Percentiles rank a stretch among this genome's conserved stretches.
phyloP scores from a whole-genome alignment of 352 stramenopile species.

The Phytophthora pinifolia region DNA sequence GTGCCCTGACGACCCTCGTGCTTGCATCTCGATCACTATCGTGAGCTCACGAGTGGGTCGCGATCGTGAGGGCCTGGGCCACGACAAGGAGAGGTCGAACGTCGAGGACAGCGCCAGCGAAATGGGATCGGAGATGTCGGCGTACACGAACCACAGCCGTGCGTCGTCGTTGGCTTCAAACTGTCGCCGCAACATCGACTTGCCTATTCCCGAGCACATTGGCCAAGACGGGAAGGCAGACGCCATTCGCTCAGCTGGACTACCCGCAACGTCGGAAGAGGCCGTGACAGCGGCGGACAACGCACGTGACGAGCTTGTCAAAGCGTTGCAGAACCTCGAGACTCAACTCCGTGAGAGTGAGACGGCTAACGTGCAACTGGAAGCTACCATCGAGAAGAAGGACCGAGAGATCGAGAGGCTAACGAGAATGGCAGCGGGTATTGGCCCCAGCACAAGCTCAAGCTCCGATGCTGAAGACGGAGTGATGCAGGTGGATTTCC shows the following conservation, averaged over 20 bases:
- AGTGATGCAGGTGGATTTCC: slow-evolving; percentile 57
- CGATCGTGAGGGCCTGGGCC: slow-evolving; percentile 8
- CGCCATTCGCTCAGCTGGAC: slow-evolving; percentile 22
- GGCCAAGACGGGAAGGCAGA: slow-evolving; percentile 15
- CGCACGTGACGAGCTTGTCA: slow-evolving; percentile 41
- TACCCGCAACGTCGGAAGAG: slow-evolving; percentile 19
- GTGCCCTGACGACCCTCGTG: slow-evolving; percentile 52
- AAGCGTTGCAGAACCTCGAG: slow-evolving; percentile 51
- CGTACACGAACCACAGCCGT: slow-evolving; percentile 56
- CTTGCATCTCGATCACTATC: slow-evolving; percentile 62
- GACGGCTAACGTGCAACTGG: slow-evolving; percentile 53
- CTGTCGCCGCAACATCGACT: slow-evolving; percentile 20
- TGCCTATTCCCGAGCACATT: slow-evolving; percentile 16
- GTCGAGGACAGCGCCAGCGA: slow-evolving; percentile 54
- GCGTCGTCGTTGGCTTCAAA: slow-evolving; percentile 42
- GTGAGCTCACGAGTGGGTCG: slow-evolving; percentile 51
- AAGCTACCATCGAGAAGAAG: slow-evolving; percentile 49
- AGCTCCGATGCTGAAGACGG: slow-evolving; percentile 28
- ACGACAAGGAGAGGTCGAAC: slow-evolving; percentile 49
- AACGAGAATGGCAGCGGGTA: slow-evolving; percentile 36
- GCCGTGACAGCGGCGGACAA: slow-evolving; percentile 15
- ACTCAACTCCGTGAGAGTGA: slow-evolving; percentile 55
- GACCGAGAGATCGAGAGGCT: slow-evolving; percentile 49
- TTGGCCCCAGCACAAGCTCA: slow-evolving; percentile 19
- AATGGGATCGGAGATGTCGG: slow-evolving; percentile 47